Conservation (phyloP, 2,329 filamentous ascomycete species). For the Cordyceps fumosorosea region DNA sequence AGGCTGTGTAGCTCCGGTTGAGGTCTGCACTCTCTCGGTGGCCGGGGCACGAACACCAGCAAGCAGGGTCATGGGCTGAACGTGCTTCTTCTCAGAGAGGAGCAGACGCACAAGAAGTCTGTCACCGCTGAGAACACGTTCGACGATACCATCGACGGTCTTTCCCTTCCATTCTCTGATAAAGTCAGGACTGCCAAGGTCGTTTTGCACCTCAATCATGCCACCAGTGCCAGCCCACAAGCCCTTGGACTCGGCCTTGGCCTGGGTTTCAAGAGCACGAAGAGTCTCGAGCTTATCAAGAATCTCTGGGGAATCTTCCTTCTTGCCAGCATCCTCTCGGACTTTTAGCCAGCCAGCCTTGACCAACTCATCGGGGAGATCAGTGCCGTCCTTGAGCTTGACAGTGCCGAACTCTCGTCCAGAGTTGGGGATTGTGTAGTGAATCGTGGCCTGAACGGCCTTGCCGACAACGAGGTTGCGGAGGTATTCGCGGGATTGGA, state of each 20-base stretch:
- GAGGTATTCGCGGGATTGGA: conserved; percentile 90
- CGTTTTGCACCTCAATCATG: conserved; percentile 71
- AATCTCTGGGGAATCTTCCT: conserved; percentile 77
- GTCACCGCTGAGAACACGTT: conserved; percentile 87
- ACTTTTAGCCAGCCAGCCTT: conserved; percentile 90
- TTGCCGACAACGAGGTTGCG: conserved; percentile 81
- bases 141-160: conserved; percentile 76
- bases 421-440: conserved; percentile 80
- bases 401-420: conserved; percentile 85
- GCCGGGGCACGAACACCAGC: conserved; percentile 84
- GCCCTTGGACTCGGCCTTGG: conserved; percentile 72
- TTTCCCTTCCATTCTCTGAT: conserved; percentile 80
- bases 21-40: conserved; percentile 76
- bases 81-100: conserved; percentile 73
- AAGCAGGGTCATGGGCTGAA: conserved; percentile 81
- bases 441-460: conserved; percentile 72
- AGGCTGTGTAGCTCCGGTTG: conserved; percentile 72
- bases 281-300: conserved; percentile 69
- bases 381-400: conserved; percentile 66
- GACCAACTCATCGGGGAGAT: conserved; percentile 75
- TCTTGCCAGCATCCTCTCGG: conserved; percentile 86
- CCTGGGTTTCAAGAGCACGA: conserved; percentile 67
- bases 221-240: conserved; percentile 65
- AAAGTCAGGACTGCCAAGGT: conserved; percentile 73
- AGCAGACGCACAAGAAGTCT: conserved; percentile 79